phyloP scores from a whole-genome alignment of 2,329 filamentous ascomycete genomes.

The Colletotrichum gloeosporioides region DNA sequence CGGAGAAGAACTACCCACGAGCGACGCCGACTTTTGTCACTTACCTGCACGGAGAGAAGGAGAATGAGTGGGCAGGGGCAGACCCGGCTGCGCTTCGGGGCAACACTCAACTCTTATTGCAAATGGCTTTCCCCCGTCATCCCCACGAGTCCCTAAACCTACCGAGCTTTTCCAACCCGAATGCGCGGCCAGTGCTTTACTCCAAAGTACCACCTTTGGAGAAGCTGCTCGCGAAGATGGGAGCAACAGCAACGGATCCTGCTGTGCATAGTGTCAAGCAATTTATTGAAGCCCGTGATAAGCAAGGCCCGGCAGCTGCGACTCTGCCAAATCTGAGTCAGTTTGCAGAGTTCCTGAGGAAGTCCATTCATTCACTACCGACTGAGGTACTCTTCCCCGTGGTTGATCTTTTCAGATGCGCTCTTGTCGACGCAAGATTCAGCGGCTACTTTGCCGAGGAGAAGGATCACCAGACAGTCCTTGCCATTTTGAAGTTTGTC shows the following conservation, averaged over 20 bases:
- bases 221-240: conserved; percentile 83
- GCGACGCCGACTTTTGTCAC: conserved; percentile 91
- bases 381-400: conserved; percentile 76
- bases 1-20: conserved; percentile 65
- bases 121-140: conserved; percentile 78
- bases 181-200: conserved; percentile 73
- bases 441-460: conserved; percentile 87
- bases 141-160: conserved; percentile 75
- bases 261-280: conserved; percentile 68
- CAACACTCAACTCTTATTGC: conserved; percentile 75
- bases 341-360: conserved; percentile 67
- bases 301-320: conserved; percentile 66
- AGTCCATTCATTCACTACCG: conserved; percentile 61
- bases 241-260: conserved; percentile 59
- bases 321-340: conserved; percentile 72
- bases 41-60: conserved; percentile 76
- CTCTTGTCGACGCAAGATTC: conserved; percentile 78
- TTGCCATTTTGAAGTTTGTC: conserved; percentile 65
- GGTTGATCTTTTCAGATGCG: conserved; percentile 83
- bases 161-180: conserved; percentile 70
- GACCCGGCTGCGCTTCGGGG: conserved; percentile 70
- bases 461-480: conserved; percentile 65
- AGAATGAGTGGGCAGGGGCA: conserved; percentile 82
- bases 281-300: conserved; percentile 72
- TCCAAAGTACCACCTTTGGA: conserved; percentile 80